phyloP scores from a whole-genome alignment of 2,329 filamentous ascomycete genomes.

The Pyrenochaeta sp. region DNA sequence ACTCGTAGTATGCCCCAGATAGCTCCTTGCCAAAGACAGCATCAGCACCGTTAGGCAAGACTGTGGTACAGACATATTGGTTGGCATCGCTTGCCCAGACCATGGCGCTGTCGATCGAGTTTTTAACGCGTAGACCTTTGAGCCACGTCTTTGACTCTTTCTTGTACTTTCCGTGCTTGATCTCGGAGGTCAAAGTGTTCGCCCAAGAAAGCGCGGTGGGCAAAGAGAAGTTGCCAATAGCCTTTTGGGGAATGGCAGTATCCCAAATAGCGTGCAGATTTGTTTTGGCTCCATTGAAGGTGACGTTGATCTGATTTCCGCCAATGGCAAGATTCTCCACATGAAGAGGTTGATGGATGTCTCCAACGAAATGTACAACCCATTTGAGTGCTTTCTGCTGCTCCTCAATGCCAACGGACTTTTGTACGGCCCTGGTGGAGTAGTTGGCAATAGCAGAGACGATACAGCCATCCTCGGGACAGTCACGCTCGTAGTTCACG shows the following conservation, averaged over 20 bases:
- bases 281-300: constrained; percentile 49
- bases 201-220: constrained; percentile 51
- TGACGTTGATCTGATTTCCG: constrained; percentile 55
- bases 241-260: constrained; percentile 53
- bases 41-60: constrained; percentile 49
- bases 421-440: constrained; percentile 49
- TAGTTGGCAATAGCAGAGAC: constrained; percentile 62
- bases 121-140: constrained; percentile 43
- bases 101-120: constrained; percentile 48
- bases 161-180: constrained; percentile 50
- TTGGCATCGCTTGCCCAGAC: constrained; percentile 55
- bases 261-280: constrained; percentile 58
- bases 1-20: constrained; percentile 45
- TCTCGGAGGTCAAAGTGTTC: constrained; percentile 43
- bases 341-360: constrained; percentile 76
- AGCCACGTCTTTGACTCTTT: constrained; percentile 45
- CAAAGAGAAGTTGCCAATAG: constrained; percentile 49
- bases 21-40: constrained; percentile 49
- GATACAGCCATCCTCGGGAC: constrained; percentile 58
- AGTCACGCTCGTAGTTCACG: constrained; percentile 61
- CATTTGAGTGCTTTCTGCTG: constrained; percentile 57
- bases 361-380: constrained; percentile 67
- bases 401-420: constrained; percentile 38
- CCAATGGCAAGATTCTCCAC: constrained; percentile 57
- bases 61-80: constrained; percentile 51